Percentiles rank a stretch among this genome's conserved stretches.
These are phyloP conservation scores for Beta vulgaris DNA, from an alignment of 148 eudicot genomes.

Conservation along the genomic window DNA sequence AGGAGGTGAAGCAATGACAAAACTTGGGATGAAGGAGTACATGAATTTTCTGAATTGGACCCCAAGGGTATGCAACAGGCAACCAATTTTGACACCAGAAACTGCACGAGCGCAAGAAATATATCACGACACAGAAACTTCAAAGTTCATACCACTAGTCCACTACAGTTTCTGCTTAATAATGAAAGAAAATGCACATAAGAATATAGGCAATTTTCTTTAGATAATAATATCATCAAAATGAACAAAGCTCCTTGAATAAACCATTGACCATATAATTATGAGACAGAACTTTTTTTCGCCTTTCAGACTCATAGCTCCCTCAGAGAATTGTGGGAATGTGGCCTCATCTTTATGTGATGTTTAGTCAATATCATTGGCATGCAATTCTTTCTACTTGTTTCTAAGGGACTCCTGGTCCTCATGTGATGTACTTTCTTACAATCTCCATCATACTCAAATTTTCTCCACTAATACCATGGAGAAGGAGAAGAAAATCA, in stretches of 20 bases:
- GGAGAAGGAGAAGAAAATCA: too few relatives aligned
- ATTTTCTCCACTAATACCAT: not conserved
- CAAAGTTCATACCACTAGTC: not conserved
- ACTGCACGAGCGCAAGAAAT: constrained; percentile 41
- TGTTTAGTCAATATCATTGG: not conserved
- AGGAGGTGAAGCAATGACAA: constrained; percentile 73
- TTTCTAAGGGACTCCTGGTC: not conserved
- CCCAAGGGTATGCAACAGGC: constrained; percentile 50
- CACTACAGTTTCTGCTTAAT: not conserved
- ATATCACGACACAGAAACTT: not conserved
- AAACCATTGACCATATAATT: not conserved
- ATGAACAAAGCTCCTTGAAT: not conserved
- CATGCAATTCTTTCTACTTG: not conserved
- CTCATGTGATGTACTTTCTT: not conserved
- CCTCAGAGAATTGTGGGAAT: not conserved
- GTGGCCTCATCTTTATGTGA: not conserved
- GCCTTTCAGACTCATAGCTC: not conserved
- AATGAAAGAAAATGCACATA: not conserved
- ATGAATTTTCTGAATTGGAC: constrained; percentile 29
- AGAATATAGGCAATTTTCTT: not conserved
- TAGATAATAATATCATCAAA: not conserved
- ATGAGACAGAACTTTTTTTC: not conserved
- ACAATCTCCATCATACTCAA: not conserved
- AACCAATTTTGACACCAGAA: constrained; percentile 80
- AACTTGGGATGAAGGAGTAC: constrained; percentile 54